Base-by-base conservation (phyloP, 352 stramenopile species). In the Globisporangium spiculum region DNA sequence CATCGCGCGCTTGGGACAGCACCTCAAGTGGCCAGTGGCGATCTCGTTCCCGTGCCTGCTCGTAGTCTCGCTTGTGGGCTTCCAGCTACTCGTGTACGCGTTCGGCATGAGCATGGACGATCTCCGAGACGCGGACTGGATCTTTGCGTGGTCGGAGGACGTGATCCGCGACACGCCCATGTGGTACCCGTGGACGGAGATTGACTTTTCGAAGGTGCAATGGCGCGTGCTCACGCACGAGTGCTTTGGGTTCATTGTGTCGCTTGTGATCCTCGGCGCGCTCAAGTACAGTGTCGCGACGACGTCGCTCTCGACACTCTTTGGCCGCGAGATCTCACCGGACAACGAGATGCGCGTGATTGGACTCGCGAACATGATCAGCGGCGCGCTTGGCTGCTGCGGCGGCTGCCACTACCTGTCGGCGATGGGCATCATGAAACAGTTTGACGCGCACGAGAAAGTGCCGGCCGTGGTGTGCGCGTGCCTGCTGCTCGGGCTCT, bases 291-390 rank as follows among this genome's bases (percentile, higher is more conserved):
- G 83, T 32, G 87, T 94, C 1, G 76, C 86, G 0, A 91, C 85
- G 14, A 91, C 83, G 10, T 94, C 87, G 27, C 76, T 94, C 9
- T 94, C 87, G 9, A 93, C 85, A 22, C 72, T 94, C 4, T 94
- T 94, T 60, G 80, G 80, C 10, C 81, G 84, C 0, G 86, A 94
- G 44, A 91, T 94, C 56, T 92, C 82, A 2, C 82, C 84, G 0
- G 87, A 94, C 52, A 85, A 86, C 22, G 85, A 94, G 65, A 92
- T 94, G 83, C 77, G 83, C 24, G 84, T 91, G 5, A 94, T 94
- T 50, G 87, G 87, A 2, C 26, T 92, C 16, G 87, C 83, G 3
- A 94, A 94, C 63, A 78, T 94, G 8, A 66, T 78, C 1, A 90
- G 77, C 36, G 87, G 87, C 0, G 52, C 85, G 10, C 62, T 93